Evolutionary conservation across 225 moss, liverwort and hornwort species (phyloP).

Genomic region (Bryoerythrophyllum caledonicum): DNA sequence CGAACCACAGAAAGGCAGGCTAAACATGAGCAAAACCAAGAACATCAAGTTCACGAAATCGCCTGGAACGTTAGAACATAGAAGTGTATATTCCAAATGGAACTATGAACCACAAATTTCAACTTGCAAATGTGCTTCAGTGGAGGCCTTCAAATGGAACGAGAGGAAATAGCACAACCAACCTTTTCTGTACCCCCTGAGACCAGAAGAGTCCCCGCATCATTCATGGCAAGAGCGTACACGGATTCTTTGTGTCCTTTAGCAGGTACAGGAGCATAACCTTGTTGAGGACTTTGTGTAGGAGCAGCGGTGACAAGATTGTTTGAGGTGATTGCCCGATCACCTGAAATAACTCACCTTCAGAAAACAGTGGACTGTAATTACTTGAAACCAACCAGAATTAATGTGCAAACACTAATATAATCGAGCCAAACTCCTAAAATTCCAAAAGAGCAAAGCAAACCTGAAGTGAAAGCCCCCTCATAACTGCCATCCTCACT

Average conservation of each 20-base stretch:
- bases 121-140: conserved; percentile 11
- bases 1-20: not conserved
- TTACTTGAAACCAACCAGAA: not conserved
- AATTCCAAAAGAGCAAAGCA: conserved; percentile 12
- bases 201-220: conserved; percentile 74
- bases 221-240: conserved; percentile 85
- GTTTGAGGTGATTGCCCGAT: conserved; percentile 51
- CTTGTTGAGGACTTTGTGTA: conserved; percentile 45
- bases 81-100: not conserved
- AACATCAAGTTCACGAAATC: not conserved
- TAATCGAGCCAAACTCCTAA: not conserved
- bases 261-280: conserved; percentile 69
- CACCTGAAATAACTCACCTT: conserved; percentile 28
- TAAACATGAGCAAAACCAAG: conserved; percentile 17
- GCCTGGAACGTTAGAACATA: not conserved
- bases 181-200: conserved; percentile 95
- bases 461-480: conserved; percentile 47
- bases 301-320: conserved; percentile 56
- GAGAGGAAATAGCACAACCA: conserved; percentile 17
- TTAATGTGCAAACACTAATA: not conserved
- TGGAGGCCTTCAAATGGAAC: conserved; percentile 3
- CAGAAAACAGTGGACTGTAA: conserved; percentile 5
- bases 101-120: conserved; percentile 3
- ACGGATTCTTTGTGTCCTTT: conserved; percentile 93
- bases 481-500: conserved; percentile 62